phyloP scores from a whole-genome alignment of 2,329 filamentous ascomycete species.

The Monilinia vaccinii-corymbosi region DNA sequence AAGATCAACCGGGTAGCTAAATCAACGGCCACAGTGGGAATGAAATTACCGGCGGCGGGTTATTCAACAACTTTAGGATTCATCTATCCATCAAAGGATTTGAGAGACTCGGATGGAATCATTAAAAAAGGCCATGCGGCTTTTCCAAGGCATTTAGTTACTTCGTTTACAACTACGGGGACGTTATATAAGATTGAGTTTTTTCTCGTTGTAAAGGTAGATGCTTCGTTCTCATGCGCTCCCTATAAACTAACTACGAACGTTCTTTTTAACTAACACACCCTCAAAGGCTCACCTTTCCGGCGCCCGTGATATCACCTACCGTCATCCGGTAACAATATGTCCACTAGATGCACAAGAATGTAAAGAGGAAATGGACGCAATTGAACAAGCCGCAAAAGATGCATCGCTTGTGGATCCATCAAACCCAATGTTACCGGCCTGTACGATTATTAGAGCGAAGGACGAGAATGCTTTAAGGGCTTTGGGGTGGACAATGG shows the following conservation, averaged over 20 bases:
- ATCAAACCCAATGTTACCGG: conserved; percentile 87
- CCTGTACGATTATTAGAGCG: conserved; percentile 70
- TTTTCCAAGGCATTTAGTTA: conserved; percentile 82
- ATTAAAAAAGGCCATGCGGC: conserved; percentile 75
- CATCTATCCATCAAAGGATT: conserved; percentile 81
- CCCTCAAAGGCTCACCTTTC: conserved; percentile 70
- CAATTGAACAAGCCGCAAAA: conserved; percentile 90
- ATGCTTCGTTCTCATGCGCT: no score
- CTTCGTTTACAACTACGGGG: conserved; percentile 86
- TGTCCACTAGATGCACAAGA: conserved; percentile 91
- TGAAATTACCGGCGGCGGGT: conserved; percentile 81
- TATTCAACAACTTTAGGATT: conserved; percentile 89
- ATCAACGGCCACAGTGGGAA: conserved; percentile 70
- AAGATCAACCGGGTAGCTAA: conserved; percentile 83
- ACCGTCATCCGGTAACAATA: conserved; percentile 90
- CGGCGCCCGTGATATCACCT: conserved; percentile 75
- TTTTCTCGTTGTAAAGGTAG: conserved; percentile 88
- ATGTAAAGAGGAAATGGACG: conserved; percentile 98
- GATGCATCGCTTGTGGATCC: conserved; percentile 82
- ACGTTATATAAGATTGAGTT: conserved; percentile 98
- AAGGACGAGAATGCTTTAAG: conserved; percentile 59
- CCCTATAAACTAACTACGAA: no score
- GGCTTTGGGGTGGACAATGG: conserved; percentile 53
- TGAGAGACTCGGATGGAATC: conserved; percentile 79
- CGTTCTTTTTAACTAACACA: conserved; percentile 13